Evolutionary conservation across 2,329 filamentous ascomycete genomes (phyloP), one percentile per base, ranked within the genome.

Genomic region (Scortechinia acanthostroma): DNA sequence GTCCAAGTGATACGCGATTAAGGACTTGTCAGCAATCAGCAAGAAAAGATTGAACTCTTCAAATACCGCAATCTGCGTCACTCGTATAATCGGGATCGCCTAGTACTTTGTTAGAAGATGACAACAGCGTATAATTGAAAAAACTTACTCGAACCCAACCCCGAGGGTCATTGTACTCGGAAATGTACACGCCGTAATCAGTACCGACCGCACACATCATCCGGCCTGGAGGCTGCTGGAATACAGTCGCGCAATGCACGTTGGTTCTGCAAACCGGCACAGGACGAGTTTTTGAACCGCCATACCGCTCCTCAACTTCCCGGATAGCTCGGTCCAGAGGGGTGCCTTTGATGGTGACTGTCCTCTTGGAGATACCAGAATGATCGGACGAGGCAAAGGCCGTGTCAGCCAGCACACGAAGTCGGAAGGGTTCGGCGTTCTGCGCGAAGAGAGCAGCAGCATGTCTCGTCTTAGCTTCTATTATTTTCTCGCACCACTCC

Each of bases 1-100:
- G 57, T 98, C 94, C 35, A 98, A 77, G 45, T 95, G 91, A 59
- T 96, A 96, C 2, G 91, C 91, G 51, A 96, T 88, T 21, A 98
- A 72, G 14, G 87, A 85, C 59, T 91, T 91, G 63, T 98, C 93
- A 1, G 91, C 83, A 51, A 97, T 90, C 48, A 98, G 74, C 21
- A 98, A 72, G 61, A 95, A 93, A 14, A 97, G 73, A 37, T 89
- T 93, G 61, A 97, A 97, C 52, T 97, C 93, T 58, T 98, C 94
- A 4, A 98, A 77, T 0, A 98, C 88, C 0, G 93, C 85, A 42
- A 98, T 87, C 59, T 98, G 93, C 2, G 91, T 94, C 15, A 98
- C 91, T 47, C 82, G 80, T 42, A 70, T 69, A 52, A 82, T 80
- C 59, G 83, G 79, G 20, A 96, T 89, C 4, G 87, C 82, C 86